Evolutionary conservation across 495 filamentous ascomycete genomes (phyloP).

Genomic region (Pyronema domesticum): DNA sequence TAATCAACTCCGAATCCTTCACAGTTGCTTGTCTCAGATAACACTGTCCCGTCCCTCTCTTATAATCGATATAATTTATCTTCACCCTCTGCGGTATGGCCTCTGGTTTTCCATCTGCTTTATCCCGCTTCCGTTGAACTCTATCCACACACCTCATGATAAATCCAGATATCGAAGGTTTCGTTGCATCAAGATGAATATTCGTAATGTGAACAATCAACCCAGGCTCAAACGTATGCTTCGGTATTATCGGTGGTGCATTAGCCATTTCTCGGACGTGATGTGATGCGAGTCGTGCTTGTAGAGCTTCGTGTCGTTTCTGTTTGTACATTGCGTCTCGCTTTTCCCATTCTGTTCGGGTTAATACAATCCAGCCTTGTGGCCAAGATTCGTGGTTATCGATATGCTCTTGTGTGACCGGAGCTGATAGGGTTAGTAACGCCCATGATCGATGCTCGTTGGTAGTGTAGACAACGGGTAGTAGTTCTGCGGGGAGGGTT

Average conservation of each 20-base stretch:
- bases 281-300: background rate
- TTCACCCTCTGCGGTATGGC: background rate
- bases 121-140: constrained; percentile 9
- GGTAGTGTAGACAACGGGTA: constrained; percentile 20
- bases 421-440: constrained; percentile 26
- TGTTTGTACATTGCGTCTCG: constrained; percentile 18
- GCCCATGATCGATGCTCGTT: constrained; percentile 22
- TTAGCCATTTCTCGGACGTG: background rate
- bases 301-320: constrained; percentile 3
- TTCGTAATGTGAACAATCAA: constrained; percentile 20
- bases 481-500: constrained; percentile 12
- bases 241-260: background rate
- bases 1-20: constrained; percentile 17
- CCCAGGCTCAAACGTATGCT: constrained; percentile 8
- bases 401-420: constrained; percentile 14
- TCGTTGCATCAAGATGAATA: constrained; percentile 12
- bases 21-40: constrained; percentile 13
- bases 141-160: constrained; percentile 13
- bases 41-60: constrained; percentile 14
- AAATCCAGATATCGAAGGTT: constrained; percentile 16
- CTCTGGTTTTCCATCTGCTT: constrained; percentile 4
- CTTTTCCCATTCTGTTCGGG: constrained; percentile 23
- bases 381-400: constrained; percentile 20
- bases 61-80: constrained; percentile 23
- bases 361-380: constrained; percentile 27